These are phyloP conservation scores for Salvia splendens DNA, from an alignment of 257 asterid genomes.

Conservation along the genomic window DNA sequence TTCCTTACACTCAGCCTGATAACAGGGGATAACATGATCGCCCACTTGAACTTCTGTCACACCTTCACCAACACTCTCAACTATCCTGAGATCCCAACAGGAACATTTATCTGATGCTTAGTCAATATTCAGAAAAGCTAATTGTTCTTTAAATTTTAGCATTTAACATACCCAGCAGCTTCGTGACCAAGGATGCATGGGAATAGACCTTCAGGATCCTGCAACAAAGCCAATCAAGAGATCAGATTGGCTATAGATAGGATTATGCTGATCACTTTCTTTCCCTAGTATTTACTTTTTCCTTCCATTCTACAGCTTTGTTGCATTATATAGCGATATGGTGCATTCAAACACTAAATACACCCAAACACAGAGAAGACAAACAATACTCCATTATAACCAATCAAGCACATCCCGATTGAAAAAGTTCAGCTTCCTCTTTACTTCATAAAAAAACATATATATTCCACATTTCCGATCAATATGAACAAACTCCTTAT, in stretches of 20 bases:
- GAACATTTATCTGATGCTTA: not conserved
- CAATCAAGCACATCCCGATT: not conserved
- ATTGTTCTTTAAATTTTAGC: not conserved
- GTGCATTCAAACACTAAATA: not conserved
- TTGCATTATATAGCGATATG: not conserved
- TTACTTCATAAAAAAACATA: not conserved
- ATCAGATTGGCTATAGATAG: conserved; percentile 9
- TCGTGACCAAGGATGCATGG: conserved; percentile 99
- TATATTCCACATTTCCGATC: not conserved
- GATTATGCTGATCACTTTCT: not conserved
- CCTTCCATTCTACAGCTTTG: not conserved
- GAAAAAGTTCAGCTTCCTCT: not conserved
- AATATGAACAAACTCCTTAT: conserved; percentile 9
- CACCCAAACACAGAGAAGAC: not conserved
- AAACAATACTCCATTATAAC: not conserved
- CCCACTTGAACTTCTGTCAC: conserved; percentile 90
- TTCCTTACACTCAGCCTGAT: conserved; percentile 96
- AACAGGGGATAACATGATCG: conserved; percentile 98
- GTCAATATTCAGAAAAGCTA: not conserved
- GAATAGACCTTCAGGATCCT: conserved; percentile 99
- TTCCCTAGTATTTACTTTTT: not conserved
- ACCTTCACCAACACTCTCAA: conserved; percentile 96
- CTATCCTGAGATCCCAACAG: conserved; percentile 49
- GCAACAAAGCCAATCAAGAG: conserved; percentile 30
- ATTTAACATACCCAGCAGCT: conserved; percentile 83